Conservation (phyloP, 1,284 basidiomycete species). For the Pseudozyma tsukubaensis region DNA sequence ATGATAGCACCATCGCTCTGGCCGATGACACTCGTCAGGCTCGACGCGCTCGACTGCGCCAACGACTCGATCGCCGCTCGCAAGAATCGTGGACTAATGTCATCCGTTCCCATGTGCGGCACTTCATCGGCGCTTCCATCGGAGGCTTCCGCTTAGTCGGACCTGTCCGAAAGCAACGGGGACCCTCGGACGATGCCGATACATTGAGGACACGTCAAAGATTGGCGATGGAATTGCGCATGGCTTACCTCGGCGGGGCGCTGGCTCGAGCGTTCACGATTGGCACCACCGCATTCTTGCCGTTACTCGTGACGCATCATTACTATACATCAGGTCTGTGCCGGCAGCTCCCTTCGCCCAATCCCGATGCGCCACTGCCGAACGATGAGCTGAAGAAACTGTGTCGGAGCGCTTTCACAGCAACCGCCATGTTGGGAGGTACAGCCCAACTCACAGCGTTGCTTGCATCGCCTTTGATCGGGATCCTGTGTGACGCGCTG, state of each 20-base stretch:
- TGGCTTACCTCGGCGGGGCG: slow-evolving; percentile 56
- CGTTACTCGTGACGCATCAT: slow-evolving; percentile 53
- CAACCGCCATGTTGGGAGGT: slow-evolving; percentile 49
- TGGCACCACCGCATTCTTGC: slow-evolving; percentile 59
- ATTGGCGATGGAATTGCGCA: slow-evolving; percentile 32
- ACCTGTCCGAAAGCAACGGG: slow-evolving; percentile 3
- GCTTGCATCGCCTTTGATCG: slow-evolving; percentile 46
- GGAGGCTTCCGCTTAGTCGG: slow-evolving; percentile 38
- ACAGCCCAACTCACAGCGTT: slow-evolving; percentile 50
- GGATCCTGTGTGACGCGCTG: slow-evolving; percentile 45
- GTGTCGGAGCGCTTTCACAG: slow-evolving; percentile 51
- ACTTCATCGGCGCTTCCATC: slow-evolving; percentile 14
- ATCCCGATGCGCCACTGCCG: slow-evolving; percentile 36
- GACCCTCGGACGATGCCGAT: slow-evolving; percentile 4
- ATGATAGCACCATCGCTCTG: slow-evolving; percentile 34
- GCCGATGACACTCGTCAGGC: slow-evolving; percentile 31
- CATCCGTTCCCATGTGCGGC: slow-evolving; percentile 15
- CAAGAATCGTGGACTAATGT: slow-evolving; percentile 21
- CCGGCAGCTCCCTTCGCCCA: slow-evolving; percentile 43
- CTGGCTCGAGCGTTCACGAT: slow-evolving; percentile 55
- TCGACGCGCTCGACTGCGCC: slow-evolving; percentile 34
- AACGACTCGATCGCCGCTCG: slow-evolving; percentile 18
- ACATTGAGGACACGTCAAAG: slow-evolving; percentile 1
- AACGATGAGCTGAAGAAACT: slow-evolving; percentile 52
- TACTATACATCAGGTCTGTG: slow-evolving; percentile 54